Base-by-base conservation (phyloP, 306 rosid species). In the Crataegus laevigata region DNA sequence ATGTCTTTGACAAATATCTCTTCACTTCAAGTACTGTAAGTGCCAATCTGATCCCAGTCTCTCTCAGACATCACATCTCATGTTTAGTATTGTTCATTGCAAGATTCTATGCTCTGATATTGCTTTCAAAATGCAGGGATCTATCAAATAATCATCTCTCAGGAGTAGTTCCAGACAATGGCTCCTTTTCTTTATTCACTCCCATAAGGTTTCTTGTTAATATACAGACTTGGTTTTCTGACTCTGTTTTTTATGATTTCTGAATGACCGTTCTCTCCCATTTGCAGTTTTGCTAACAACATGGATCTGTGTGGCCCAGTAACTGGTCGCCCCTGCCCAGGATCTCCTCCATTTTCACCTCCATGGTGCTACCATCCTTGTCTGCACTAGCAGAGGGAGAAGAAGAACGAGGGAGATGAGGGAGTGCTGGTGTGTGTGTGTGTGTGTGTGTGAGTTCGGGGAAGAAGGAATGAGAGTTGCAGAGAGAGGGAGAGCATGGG, bases 271-370 rank as follows among this genome's bases (percentile, higher is more conserved):
- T n/a, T 45, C 64, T 74, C 29, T 55, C 40, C 43, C 80, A 22
- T 66, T 74, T 84, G 81, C 93, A 96, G 99, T 96, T 96, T 92
- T 90, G 96, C 98, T 42, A 96, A 92, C 84, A 96, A 96, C 87
- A 43, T 86, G 91, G 87, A 38, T 84, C 90, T 96, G 18, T 96
- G 99, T 79, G 99, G 99, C 70, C 99, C 98, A n/a, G 99, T 96
- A 34, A 90, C 99, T 67, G 96, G 96, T 59, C 98, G 71, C 57
- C 99, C 99, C 29, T 96, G 99, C 88, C 99, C 99, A 22, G 98
- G 98, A 73, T 92, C 99, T 68, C 99, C 99, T 58, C 99, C 99
- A 73, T 96, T 96, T 83, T 92, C 99, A 71, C 99, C 99, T 67
- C 99, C 99, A n/a, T n/a, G n/a, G n/a, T n/a, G n/a, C n/a, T n/a